A percentile compares a stretch with the other conserved stretches of the same genome.
Conservation (phyloP, 1,284 basidiomycete species). For the Malassezia vespertilionis region DNA sequence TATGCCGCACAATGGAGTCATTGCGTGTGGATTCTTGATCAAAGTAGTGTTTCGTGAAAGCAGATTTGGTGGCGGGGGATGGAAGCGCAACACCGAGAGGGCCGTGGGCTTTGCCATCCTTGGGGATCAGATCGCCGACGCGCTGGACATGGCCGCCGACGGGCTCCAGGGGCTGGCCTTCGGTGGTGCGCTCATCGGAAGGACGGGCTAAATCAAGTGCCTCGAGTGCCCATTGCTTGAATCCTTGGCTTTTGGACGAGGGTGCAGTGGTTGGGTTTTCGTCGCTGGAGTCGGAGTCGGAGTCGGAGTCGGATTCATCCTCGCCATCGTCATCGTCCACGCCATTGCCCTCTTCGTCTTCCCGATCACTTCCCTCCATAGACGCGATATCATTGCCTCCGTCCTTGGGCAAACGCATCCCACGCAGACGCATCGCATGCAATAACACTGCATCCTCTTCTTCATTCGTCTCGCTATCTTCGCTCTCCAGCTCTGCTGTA, state of each 20-base stretch:
- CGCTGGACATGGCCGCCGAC: conserved; percentile 33
- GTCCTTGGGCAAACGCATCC: conserved; percentile 11
- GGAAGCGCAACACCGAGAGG: conserved; percentile 34
- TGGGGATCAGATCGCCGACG: conserved; percentile 36
- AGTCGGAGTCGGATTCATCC: conserved; percentile 10
- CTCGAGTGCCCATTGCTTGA: conserved; percentile 44
- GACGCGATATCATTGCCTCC: conserved; percentile 5
- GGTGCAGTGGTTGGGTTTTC: conserved; percentile 10
- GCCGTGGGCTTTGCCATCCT: conserved; percentile 41
- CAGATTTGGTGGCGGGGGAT: conserved; percentile 17
- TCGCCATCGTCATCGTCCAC: conserved; percentile 7
- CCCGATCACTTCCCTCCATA: neutral
- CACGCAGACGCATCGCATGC: conserved; percentile 37
- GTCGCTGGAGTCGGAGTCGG: conserved; percentile 3
- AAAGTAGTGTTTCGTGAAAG: conserved; percentile 28
- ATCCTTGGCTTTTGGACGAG: conserved; percentile 18
- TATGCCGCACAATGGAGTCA: conserved; percentile 5
- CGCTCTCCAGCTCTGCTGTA: conserved; percentile 13
- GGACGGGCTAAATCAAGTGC: conserved; percentile 27
- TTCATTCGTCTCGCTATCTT: conserved; percentile 27
- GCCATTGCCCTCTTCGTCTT: neutral
- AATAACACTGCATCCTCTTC: conserved; percentile 35
- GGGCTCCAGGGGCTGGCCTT: conserved; percentile 24
- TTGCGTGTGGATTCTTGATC: conserved; percentile 9
- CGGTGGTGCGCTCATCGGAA: neutral